phyloP scores from a whole-genome alignment of 106 monocot species.

The Dendrobium chrysotoxum region DNA sequence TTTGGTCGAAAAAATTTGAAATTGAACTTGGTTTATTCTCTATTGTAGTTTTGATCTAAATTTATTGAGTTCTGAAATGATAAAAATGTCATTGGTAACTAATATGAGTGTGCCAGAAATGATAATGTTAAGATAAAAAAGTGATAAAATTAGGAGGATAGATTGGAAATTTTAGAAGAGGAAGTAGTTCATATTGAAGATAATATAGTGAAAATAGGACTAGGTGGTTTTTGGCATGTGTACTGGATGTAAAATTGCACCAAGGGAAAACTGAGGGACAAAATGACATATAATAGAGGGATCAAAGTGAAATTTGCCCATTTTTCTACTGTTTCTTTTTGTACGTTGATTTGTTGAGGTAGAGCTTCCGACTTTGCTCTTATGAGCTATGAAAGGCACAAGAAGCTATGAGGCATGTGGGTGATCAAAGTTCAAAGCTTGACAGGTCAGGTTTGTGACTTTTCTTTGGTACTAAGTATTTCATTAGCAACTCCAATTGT shows the following conservation, averaged over 20 bases:
- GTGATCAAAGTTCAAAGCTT: neutral
- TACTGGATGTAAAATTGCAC: neutral
- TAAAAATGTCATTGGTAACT: too few relatives aligned
- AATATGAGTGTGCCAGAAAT: too few relatives aligned
- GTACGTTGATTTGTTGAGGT: neutral
- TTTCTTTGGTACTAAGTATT: neutral
- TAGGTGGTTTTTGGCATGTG: neutral
- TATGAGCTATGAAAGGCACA: neutral
- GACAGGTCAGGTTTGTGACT: neutral
- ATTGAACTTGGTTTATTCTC: too few relatives aligned
- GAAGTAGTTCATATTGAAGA: too few relatives aligned
- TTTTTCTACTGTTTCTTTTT: neutral
- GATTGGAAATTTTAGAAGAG: too few relatives aligned
- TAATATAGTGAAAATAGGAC: too few relatives aligned
- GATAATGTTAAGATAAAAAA: too few relatives aligned
- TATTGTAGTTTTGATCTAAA: too few relatives aligned
- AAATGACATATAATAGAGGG: neutral
- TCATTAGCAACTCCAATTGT: neutral
- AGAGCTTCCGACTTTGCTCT: neutral
- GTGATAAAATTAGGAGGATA: too few relatives aligned
- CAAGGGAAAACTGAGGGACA: neutral
- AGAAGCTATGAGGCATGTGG: neutral
- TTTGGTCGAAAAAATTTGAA: too few relatives aligned
- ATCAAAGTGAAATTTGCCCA: neutral
- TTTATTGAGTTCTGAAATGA: too few relatives aligned